A percentile compares a stretch with the other conserved stretches of the same genome.
Conservation (phyloP, 148 eudicot genomes). For the Persicaria maculosa region DNA sequence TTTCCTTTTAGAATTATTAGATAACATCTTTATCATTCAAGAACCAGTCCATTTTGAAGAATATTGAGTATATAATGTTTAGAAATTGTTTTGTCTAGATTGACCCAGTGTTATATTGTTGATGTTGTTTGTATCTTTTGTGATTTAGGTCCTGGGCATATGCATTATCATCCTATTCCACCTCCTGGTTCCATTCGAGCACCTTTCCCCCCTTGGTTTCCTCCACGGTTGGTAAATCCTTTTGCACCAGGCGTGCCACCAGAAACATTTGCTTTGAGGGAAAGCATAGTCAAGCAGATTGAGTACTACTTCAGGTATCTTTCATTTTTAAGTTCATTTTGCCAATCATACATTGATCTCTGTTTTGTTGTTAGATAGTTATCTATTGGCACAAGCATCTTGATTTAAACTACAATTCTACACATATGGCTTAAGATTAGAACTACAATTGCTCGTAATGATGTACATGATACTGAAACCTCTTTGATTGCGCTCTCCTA, state of each 20-base stretch:
- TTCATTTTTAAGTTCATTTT: neutral
- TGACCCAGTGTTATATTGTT: neutral
- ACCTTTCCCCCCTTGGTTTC: constrained; percentile 41
- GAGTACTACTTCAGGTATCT: constrained; percentile 91
- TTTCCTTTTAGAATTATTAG: neutral
- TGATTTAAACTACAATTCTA: neutral
- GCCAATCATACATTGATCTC: neutral
- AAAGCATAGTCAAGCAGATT: constrained; percentile 61
- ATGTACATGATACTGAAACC: neutral
- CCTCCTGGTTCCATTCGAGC: constrained; percentile 53
- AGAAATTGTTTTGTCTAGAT: neutral
- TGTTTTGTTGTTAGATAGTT: neutral
- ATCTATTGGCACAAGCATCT: neutral
- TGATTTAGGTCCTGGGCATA: constrained; percentile 46
- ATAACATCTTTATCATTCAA: neutral
- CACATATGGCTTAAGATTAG: neutral
- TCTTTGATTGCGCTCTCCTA: neutral
- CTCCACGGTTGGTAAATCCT: constrained; percentile 39
- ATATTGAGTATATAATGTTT: neutral
- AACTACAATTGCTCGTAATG: neutral
- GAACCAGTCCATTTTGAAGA: neutral
- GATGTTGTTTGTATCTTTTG: neutral
- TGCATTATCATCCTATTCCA: constrained; percentile 46
- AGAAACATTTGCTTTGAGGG: constrained; percentile 44
- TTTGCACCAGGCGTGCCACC: constrained; percentile 35